Conservation (phyloP, 345 rosid species). For the Erodium maritimum region DNA sequence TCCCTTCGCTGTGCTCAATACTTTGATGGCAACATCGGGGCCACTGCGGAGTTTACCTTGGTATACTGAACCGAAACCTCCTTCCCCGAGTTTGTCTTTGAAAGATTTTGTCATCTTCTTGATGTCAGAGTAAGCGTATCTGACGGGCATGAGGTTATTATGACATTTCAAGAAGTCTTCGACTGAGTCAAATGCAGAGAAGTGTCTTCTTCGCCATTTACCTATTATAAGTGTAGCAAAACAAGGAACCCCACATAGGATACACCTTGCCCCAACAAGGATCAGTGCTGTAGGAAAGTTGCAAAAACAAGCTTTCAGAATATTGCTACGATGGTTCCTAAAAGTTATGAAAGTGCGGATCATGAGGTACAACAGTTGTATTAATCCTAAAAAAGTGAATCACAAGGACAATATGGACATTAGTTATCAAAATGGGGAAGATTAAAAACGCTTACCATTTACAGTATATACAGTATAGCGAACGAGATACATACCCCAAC, state of each 20-base stretch:
- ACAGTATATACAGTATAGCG: no score
- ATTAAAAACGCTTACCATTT: no score
- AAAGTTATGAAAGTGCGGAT: not conserved
- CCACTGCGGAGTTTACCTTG: not conserved
- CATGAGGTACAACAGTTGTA: no score
- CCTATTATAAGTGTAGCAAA: not conserved
- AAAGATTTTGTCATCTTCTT: not conserved
- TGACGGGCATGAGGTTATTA: not conserved
- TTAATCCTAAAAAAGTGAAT: no score
- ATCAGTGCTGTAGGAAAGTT: not conserved
- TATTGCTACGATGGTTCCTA: not conserved
- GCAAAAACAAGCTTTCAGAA: not conserved
- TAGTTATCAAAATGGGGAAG: no score
- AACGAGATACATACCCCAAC: no score
- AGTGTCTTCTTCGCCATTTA: constrained; percentile 1
- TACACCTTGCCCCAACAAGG: not conserved
- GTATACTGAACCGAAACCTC: constrained; percentile 1
- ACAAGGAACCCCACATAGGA: not conserved
- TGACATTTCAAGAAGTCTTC: not conserved
- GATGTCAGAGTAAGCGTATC: not conserved
- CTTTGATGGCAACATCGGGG: not conserved
- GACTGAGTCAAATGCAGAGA: not conserved
- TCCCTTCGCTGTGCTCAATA: not conserved
- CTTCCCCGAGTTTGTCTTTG: no score
- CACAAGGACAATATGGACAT: no score